Evolutionary conservation across 257 asterid species (phyloP), one percentile per base, ranked within the genome.

Genomic region (Ballota nigra): DNA sequence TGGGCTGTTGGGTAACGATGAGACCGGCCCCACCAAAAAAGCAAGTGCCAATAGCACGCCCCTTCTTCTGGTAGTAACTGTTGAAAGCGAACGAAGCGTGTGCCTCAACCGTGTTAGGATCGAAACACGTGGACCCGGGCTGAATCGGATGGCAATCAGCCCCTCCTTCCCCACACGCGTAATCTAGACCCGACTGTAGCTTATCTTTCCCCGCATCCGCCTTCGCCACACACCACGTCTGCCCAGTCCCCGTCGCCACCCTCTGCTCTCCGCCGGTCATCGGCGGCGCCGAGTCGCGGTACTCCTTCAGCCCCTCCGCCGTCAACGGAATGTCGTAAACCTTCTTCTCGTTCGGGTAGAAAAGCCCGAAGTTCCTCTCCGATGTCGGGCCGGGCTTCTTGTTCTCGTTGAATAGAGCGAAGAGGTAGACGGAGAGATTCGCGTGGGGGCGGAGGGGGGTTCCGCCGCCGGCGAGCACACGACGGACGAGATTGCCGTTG

Each of bases 121-220:
- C 79, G 81, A 86, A 95, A 84, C 98, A 95, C 87, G 93, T 81
- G 81, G 98, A 88, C 1, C 97, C 97, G 0, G 92, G 96, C 74
- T 92, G 99, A n/a, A 95, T 94, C 86, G 89, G 88, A 80, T 85
- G 96, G 92, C 99, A 94, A 24, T 94, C 87, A 11, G 98, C 97
- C 2, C 95, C 96, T 0, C 97, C 99, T 26, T 82, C 92, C 8
- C 99, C 98, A 56, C 99, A 94, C 3, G 99, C 99, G 18, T 71
- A 94, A 72, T 94, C 99, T 74, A 94, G 83, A 63, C 87, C 97
- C 51, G 63, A 69, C 83, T 94, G 99, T 83, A 94, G 87, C 85
- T 72, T 81, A 4, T 81, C 88, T 19, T 78, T 84, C 63, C 80
- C 95, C 24, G 67, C 89, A 8, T 82, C 88, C 28, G 66, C 86